Evolutionary conservation across 768 basidiomycete genomes (phyloP).

Genomic region (Cantharellus anzutake): DNA sequence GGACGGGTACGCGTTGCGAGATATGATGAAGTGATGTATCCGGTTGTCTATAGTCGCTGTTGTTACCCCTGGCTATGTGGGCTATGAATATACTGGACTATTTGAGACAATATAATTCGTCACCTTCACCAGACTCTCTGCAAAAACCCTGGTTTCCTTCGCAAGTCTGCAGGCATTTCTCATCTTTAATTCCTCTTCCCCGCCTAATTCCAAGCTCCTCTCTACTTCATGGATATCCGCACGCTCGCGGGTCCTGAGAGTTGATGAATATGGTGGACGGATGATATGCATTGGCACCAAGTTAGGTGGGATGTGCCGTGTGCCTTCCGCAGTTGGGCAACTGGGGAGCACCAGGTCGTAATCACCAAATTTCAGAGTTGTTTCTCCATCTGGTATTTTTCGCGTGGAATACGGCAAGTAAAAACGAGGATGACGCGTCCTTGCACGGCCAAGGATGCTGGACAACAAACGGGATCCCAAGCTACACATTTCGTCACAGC

Average conservation of each 20-base stretch:
- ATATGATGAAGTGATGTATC: slow-evolving; percentile 53
- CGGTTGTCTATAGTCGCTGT: slow-evolving; percentile 56
- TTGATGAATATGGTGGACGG: slow-evolving; percentile 2
- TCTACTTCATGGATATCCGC: neutral
- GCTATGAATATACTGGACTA: neutral
- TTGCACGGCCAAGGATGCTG: too few species aligned
- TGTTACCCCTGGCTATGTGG: slow-evolving; percentile 28
- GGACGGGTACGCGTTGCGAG: slow-evolving; percentile 65
- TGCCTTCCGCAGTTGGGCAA: slow-evolving; percentile 5
- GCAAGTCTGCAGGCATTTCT: slow-evolving; percentile 3
- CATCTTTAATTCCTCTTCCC: neutral
- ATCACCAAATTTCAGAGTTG: neutral
- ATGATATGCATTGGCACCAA: slow-evolving; percentile 3
- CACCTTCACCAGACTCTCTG: slow-evolving; percentile 5
- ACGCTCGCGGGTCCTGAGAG: neutral
- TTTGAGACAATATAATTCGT: neutral
- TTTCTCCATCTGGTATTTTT: too few species aligned
- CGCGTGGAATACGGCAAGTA: too few species aligned
- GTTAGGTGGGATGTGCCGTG: slow-evolving; percentile 1
- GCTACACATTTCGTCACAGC: too few species aligned
- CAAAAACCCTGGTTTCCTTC: neutral
- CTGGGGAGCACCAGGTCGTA: slow-evolving; percentile 12
- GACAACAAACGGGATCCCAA: too few species aligned
- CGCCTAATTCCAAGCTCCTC: neutral
- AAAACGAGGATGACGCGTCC: too few species aligned